Base-by-base conservation (phyloP, 2,329 filamentous ascomycete genomes). In the Aspergillus fructus region DNA sequence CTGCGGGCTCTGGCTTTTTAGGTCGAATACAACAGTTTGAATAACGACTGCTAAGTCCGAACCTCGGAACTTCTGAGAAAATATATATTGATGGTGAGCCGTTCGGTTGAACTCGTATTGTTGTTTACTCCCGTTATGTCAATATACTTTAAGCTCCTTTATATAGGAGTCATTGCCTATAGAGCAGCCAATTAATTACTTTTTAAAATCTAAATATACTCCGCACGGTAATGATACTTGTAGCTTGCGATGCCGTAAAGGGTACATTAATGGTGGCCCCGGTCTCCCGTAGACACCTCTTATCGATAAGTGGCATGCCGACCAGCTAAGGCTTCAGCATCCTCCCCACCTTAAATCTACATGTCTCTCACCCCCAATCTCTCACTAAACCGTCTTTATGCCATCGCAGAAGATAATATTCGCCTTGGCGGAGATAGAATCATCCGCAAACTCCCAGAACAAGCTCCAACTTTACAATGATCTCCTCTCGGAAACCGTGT, bases 401-500 rank as follows among this genome's bases (percentile, higher is more conserved):
- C 78, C 80, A 34, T 82, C 81, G 21, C 68, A 78, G 59, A 74
- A 80, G 61, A 75, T 85, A 56, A 70, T 71, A 23, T 73, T 76
- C 49, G 78, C 79, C 50, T 71, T 86, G 12, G 71, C 79, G 59
- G 71, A 76, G 46, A 79, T 85, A 42, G 80, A 83, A 59, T 75
- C 79, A 3, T 73, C 79, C 5, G 68, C 76, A 33, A 74, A 76
- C 37, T 72, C 79, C 52, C 71, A 76, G 60, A 78, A 79, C 68
- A 85, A 84, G 69, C 73, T 82, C 42, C 74, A 82, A 23, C 79
- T 76, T 43, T 88, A 88, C 77, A 81, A 78, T 56, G 73, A 80
- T 19, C 76, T 87, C n/a, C 81, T 88, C 60, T 73, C 79, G 61
- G 75, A 80, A 49, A 84, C 87, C 69, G 76, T 83, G 51, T 70